Percentiles rank a stretch among this genome's conserved stretches.
Evolutionary conservation across 768 basidiomycete genomes (phyloP).

Genomic region (Panaeolus papilionaceus): DNA sequence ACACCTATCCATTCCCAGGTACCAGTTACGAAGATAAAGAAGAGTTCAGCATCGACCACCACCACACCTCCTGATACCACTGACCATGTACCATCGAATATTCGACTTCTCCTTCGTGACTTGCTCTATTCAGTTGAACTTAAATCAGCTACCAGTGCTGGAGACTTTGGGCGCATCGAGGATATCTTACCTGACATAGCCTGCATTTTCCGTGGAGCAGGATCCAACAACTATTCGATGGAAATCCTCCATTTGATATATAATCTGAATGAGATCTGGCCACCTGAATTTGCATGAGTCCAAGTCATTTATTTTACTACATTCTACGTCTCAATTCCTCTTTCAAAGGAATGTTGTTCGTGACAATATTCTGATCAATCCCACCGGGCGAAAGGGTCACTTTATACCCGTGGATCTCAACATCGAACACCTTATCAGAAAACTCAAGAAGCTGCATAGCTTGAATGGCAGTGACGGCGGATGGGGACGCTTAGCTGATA

Average conservation of each 20-base stretch:
- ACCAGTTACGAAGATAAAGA: background rate
- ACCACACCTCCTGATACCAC: background rate
- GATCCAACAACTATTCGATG: conserved; percentile 33
- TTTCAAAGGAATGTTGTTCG: conserved; percentile 36
- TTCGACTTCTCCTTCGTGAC: conserved; percentile 30
- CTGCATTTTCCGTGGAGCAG: conserved; percentile 24
- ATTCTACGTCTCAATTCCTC: too few species aligned
- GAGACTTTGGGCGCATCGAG: conserved; percentile 31
- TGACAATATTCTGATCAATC: conserved; percentile 39
- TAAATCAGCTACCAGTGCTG: conserved; percentile 26
- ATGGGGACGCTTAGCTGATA: conserved; percentile 38
- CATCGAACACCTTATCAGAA: conserved; percentile 37
- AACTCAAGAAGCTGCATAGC: conserved; percentile 29
- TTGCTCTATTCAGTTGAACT: conserved; percentile 32
- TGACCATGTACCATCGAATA: conserved; percentile 23
- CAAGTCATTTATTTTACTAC: background rate
- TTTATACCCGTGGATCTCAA: conserved; percentile 41
- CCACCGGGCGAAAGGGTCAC: conserved; percentile 35
- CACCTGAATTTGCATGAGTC: conserved; percentile 32
- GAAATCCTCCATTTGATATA: conserved; percentile 28
- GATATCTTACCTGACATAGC: conserved; percentile 16
- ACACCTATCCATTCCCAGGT: conserved; percentile 24
- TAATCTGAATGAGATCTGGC: conserved; percentile 36
- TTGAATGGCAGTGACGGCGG: conserved; percentile 31
- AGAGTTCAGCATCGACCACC: background rate